A percentile compares a stretch with the other conserved stretches of the same genome.
These are phyloP conservation scores for Multifurca ochricompacta DNA, from an alignment of 768 basidiomycete species.

Conservation along the genomic window DNA sequence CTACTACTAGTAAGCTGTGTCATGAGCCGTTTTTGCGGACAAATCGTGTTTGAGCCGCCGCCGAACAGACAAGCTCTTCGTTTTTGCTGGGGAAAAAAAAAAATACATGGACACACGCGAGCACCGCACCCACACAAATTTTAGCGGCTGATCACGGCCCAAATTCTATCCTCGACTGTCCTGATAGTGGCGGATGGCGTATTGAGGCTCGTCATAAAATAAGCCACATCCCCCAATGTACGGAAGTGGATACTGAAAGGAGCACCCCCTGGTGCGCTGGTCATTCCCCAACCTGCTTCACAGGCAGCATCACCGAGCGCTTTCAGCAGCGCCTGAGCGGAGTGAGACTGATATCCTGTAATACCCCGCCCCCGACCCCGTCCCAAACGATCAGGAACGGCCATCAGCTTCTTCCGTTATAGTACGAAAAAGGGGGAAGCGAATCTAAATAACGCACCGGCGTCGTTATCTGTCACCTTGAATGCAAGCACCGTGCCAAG, in stretches of 20 bases:
- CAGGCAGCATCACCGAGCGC: slow-evolving; percentile 35
- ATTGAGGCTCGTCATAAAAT: slow-evolving; percentile 87
- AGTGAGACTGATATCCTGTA: slow-evolving; percentile 47
- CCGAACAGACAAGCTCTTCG: slow-evolving; percentile 2
- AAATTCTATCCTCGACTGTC: slow-evolving; percentile 56
- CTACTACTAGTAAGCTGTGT: not conserved
- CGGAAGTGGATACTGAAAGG: slow-evolving; percentile 74
- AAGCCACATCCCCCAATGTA: slow-evolving; percentile 86
- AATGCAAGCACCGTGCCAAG: slow-evolving; percentile 81
- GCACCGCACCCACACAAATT: not conserved
- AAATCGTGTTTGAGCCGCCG: slow-evolving; percentile 7
- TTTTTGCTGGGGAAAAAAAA: not conserved
- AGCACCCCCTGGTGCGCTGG: slow-evolving; percentile 43
- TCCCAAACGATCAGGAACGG: not conserved
- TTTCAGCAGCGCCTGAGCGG: slow-evolving; percentile 55
- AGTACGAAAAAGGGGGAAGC: not conserved
- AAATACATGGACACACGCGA: not conserved
- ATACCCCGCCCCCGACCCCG: no score
- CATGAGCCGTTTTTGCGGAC: not conserved
- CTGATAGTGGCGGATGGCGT: slow-evolving; percentile 48
- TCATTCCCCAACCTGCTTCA: slow-evolving; percentile 23
- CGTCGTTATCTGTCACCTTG: slow-evolving; percentile 50
- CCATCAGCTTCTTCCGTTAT: not conserved
- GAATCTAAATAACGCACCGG: slow-evolving; percentile 39
- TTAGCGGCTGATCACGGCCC: slow-evolving; percentile 28